A percentile compares a stretch with the other conserved stretches of the same genome.
phyloP scores from a whole-genome alignment of 345 rosid species.

The Bruguiera gymnorhiza region DNA sequence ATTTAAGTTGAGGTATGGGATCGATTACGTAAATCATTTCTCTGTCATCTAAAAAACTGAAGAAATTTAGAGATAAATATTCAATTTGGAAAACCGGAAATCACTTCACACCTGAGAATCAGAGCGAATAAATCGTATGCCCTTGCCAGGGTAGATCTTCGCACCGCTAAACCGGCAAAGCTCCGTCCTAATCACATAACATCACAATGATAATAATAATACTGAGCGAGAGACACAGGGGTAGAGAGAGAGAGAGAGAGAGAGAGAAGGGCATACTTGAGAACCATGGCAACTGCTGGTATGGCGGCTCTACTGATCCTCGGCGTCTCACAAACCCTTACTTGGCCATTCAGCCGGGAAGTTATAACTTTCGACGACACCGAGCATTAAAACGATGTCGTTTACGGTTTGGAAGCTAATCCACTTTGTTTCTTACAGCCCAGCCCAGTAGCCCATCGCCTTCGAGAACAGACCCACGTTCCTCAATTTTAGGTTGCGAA shows the following conservation, averaged over 20 bases:
- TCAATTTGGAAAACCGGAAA: background rate
- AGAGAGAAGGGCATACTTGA: conserved; percentile 16
- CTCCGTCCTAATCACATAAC: conserved; percentile 40
- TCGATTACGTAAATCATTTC: no score
- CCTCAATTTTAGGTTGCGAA: no score
- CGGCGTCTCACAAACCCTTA: conserved; percentile 11
- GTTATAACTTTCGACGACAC: no score
- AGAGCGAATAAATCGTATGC: conserved; percentile 65
- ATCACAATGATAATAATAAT: background rate
- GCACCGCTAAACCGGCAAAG: conserved; percentile 73
- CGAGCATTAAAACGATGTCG: no score
- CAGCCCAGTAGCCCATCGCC: no score
- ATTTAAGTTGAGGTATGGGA: no score
- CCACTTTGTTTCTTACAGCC: no score
- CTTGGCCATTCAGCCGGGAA: no score
- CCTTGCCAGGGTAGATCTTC: conserved; percentile 71
- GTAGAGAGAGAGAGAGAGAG: background rate
- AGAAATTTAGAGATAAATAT: background rate
- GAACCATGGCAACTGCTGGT: conserved; percentile 14
- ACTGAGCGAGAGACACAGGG: background rate
- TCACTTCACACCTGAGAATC: conserved; percentile 55
- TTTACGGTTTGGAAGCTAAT: no score
- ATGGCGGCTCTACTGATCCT: conserved; percentile 13
- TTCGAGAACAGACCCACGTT: no score
- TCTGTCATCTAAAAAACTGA: background rate